These are phyloP conservation scores for Hypoxylon sp. DNA, from an alignment of 2,329 filamentous ascomycete genomes.

Conservation along the genomic window DNA sequence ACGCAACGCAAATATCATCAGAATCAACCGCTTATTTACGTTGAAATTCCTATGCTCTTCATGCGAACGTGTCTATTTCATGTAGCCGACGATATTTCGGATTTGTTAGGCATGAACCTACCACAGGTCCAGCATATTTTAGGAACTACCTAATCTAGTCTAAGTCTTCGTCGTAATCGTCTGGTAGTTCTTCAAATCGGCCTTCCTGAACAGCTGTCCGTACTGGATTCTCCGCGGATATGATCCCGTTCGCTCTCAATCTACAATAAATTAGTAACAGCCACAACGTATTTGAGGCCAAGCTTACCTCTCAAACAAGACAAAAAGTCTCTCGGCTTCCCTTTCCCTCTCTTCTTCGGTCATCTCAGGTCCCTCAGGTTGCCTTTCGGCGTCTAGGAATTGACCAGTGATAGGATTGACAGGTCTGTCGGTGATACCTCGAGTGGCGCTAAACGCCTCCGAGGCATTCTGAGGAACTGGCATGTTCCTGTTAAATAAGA, in stretches of 20 bases:
- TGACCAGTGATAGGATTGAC: constrained; percentile 92
- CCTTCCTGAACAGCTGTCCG: constrained; percentile 69
- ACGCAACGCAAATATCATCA: too few species aligned
- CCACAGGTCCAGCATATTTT: too few species aligned
- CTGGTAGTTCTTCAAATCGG: constrained; percentile 67
- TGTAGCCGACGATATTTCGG: too few species aligned
- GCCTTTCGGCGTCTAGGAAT: constrained; percentile 72
- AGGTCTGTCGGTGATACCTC: constrained; percentile 47
- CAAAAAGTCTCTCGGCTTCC: constrained; percentile 89
- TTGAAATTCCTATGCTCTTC: too few species aligned
- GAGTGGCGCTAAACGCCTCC: constrained; percentile 55
- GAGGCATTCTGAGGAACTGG: constrained; percentile 73
- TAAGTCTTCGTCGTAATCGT: constrained; percentile 45
- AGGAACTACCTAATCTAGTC: constrained; percentile 35
- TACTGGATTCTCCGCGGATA: constrained; percentile 75
- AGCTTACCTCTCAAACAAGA: constrained; percentile 82
- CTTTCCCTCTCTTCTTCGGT: constrained; percentile 89
- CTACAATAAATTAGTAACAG: constrained; percentile 38
- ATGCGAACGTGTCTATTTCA: too few species aligned
- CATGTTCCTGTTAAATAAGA: constrained; percentile 85
- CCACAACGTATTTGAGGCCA: not conserved
- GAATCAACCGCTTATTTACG: too few species aligned
- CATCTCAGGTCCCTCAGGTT: constrained; percentile 74
- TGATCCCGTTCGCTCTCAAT: constrained; percentile 59
- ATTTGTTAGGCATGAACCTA: too few species aligned